Conservation (phyloP, 345 rosid species). For the Populus tremula region DNA sequence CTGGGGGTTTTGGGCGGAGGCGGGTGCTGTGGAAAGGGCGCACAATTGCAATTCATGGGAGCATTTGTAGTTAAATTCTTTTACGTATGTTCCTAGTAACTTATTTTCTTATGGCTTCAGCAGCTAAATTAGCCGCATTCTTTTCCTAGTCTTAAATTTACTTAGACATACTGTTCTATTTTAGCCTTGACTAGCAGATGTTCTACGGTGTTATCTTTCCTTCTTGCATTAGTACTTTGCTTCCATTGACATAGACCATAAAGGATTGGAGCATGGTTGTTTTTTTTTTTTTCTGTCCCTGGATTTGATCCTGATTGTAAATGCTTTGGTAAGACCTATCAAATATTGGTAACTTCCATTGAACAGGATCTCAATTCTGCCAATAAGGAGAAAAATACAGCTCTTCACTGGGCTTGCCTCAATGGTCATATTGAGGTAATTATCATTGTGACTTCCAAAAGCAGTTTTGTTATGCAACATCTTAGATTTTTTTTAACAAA, state of each 20-base stretch:
- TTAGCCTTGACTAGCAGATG: not conserved
- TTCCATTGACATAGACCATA: not conserved
- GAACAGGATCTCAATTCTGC: slow-evolving; percentile 63
- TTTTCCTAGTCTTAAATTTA: not conserved
- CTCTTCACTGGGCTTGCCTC: slow-evolving; percentile 91
- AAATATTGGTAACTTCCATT: slow-evolving; percentile 7
- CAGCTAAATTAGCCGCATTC: not conserved
- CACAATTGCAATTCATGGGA: not conserved
- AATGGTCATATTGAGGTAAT: slow-evolving; percentile 80
- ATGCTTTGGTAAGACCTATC: not conserved
- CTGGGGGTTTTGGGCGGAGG: not conserved
- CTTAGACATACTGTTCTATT: not conserved
- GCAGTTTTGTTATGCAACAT: not conserved
- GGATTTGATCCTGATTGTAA: not conserved
- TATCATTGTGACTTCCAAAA: not conserved
- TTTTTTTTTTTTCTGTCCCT: not conserved
- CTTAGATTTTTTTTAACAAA: not conserved
- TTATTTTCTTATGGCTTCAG: not conserved
- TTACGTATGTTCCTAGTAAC: not conserved
- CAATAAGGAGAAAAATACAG: slow-evolving; percentile 77
- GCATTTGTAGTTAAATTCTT: not conserved
- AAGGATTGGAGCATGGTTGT: not conserved
- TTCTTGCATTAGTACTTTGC: not conserved
- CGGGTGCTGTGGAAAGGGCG: not conserved
- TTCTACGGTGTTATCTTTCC: not conserved